A percentile compares a stretch with the other conserved stretches of the same genome.
Evolutionary conservation across 345 rosid genomes (phyloP).

Genomic region (Acer yangbiense): DNA sequence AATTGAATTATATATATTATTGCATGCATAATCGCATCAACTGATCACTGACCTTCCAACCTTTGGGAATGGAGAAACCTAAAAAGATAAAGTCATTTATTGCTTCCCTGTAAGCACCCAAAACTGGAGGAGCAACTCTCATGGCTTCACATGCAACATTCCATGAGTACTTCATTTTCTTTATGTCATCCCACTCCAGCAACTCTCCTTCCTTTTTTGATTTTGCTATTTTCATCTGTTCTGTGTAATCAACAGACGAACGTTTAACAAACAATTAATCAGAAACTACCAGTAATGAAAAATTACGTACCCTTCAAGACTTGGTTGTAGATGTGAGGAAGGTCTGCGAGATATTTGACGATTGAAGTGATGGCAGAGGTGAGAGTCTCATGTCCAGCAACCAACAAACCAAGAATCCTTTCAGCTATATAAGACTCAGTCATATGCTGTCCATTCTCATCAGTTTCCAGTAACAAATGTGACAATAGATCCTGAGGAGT

Average conservation of each 20-base stretch:
- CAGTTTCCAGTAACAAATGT: constrained; percentile 29
- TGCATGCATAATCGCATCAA: background rate
- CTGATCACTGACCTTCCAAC: constrained; percentile 17
- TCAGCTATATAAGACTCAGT: constrained; percentile 29
- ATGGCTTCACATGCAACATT: constrained; percentile 31
- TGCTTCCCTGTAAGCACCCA: constrained; percentile 27
- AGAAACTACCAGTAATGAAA: too few species aligned
- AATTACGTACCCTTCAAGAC: constrained; percentile 25
- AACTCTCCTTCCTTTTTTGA: constrained; percentile 16
- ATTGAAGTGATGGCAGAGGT: constrained; percentile 24
- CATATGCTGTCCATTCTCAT: constrained; percentile 29
- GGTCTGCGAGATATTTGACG: constrained; percentile 30
- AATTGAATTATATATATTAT: too few species aligned
- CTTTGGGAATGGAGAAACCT: constrained; percentile 27
- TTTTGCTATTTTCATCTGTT: constrained; percentile 24
- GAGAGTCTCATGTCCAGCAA: constrained; percentile 37
- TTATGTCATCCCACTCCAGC: constrained; percentile 27
- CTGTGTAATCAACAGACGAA: too few species aligned
- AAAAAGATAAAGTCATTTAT: constrained; percentile 14
- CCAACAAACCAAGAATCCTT: constrained; percentile 29
- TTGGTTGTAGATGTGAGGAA: constrained; percentile 27
- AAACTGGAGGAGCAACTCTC: constrained; percentile 27
- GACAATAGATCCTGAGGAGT: constrained; percentile 33
- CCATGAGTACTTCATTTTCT: constrained; percentile 31
- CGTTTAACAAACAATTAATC: too few species aligned